These are phyloP conservation scores for Stropharia rugosoannulata DNA, from an alignment of 768 basidiomycete species.

Conservation along the genomic window DNA sequence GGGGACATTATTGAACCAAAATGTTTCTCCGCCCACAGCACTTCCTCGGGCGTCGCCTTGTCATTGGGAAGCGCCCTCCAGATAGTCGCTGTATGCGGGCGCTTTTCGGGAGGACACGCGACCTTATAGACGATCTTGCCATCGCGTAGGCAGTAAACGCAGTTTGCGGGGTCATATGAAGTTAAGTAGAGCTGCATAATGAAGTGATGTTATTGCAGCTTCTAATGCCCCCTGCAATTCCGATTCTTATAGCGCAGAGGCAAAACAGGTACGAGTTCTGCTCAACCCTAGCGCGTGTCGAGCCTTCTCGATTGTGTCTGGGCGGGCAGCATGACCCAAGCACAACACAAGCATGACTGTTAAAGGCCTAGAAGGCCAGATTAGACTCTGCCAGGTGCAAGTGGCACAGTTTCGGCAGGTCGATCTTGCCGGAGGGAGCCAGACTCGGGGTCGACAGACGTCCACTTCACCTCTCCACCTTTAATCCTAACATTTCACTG, in stretches of 20 bases:
- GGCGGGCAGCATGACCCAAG: background rate
- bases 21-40: slow-evolving; percentile 12
- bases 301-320: background rate
- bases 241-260: background rate
- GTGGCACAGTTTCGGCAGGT: too few relatives aligned
- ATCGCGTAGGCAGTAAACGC: slow-evolving; percentile 17
- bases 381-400: too few relatives aligned
- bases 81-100: slow-evolving; percentile 3
- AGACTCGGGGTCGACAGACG: too few relatives aligned
- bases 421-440: too few relatives aligned
- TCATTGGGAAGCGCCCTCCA: slow-evolving; percentile 12
- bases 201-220: background rate
- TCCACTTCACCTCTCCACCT: too few relatives aligned
- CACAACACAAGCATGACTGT: too few relatives aligned
- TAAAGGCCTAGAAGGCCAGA: too few relatives aligned
- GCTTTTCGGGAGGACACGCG: slow-evolving; percentile 1
- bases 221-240: background rate
- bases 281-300: too few relatives aligned
- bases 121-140: slow-evolving; percentile 20
- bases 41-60: background rate
- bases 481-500: too few relatives aligned
- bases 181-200: slow-evolving; percentile 17
- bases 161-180: slow-evolving; percentile 16
- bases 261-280: too few relatives aligned
- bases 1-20: background rate